These are phyloP conservation scores for Corylus americana DNA, from an alignment of 306 rosid genomes.

Conservation along the genomic window DNA sequence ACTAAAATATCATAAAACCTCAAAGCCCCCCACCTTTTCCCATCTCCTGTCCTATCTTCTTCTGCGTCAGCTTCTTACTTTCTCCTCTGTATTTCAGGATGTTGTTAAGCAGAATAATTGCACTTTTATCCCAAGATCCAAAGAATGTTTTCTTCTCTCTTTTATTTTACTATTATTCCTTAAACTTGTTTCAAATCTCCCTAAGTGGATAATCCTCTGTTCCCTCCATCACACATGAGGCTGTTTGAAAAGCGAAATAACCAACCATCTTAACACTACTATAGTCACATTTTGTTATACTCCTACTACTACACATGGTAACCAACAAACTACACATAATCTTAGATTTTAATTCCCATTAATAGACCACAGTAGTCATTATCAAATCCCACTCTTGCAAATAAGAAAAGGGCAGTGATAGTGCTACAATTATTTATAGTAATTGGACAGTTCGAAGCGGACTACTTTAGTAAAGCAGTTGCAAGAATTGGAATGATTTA, in stretches of 20 bases:
- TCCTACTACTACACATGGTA: too few species aligned
- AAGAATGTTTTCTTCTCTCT: neutral
- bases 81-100: neutral
- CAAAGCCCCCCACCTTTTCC: neutral
- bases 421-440: too few species aligned
- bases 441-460: too few species aligned
- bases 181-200: neutral
- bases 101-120: neutral
- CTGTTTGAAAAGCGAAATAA: too few species aligned
- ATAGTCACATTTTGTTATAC: too few species aligned
- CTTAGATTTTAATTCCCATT: neutral
- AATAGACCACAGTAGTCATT: neutral
- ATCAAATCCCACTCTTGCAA: neutral
- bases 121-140: neutral
- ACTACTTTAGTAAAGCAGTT: too few species aligned
- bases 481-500: too few species aligned
- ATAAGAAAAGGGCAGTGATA: neutral
- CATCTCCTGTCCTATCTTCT: neutral
- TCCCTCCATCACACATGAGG: too few species aligned
- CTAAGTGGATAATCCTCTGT: neutral
- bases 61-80: neutral
- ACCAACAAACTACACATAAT: too few species aligned
- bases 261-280: too few species aligned
- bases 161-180: neutral
- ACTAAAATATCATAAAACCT: neutral